phyloP scores from a whole-genome alignment of 1,139 yeast genomes.

The Diutina ranongensis region DNA sequence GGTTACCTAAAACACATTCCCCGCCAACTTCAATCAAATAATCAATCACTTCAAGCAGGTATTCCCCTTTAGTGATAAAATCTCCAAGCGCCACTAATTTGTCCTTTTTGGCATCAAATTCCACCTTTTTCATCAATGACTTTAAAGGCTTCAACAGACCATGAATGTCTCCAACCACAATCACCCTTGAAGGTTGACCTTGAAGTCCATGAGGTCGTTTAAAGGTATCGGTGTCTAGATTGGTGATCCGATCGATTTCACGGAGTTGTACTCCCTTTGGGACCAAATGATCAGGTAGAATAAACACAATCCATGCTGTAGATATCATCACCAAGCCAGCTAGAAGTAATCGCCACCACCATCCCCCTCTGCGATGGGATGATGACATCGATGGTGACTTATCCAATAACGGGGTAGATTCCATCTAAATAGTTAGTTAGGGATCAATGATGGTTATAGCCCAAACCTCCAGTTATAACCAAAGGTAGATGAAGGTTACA shows the following conservation, averaged over 20 bases:
- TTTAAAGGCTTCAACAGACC: slow-evolving; percentile 54
- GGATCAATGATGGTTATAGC: too few relatives aligned
- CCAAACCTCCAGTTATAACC: too few relatives aligned
- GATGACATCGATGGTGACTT: not conserved
- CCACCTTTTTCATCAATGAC: slow-evolving; percentile 34
- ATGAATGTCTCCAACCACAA: slow-evolving; percentile 81
- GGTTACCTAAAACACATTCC: slow-evolving; percentile 80
- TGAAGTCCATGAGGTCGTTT: not conserved
- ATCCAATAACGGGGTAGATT: not conserved
- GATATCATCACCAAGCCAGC: not conserved
- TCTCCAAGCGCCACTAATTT: slow-evolving; percentile 73
- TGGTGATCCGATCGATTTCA: not conserved
- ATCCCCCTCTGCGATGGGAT: not conserved
- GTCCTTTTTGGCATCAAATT: slow-evolving; percentile 37
- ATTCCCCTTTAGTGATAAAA: slow-evolving; percentile 75
- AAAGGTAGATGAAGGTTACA: too few relatives aligned
- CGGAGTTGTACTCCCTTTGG: not conserved
- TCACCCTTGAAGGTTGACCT: slow-evolving; percentile 31
- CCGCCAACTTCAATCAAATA: slow-evolving; percentile 48
- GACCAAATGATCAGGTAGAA: not conserved
- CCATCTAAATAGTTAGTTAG: too few relatives aligned
- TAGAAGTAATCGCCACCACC: not conserved
- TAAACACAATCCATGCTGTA: too few relatives aligned
- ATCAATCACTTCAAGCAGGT: slow-evolving; percentile 58
- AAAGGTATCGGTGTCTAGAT: too few relatives aligned